These are phyloP conservation scores for Fusarium longipes DNA, from an alignment of 2,329 filamentous ascomycete genomes.

Conservation along the genomic window DNA sequence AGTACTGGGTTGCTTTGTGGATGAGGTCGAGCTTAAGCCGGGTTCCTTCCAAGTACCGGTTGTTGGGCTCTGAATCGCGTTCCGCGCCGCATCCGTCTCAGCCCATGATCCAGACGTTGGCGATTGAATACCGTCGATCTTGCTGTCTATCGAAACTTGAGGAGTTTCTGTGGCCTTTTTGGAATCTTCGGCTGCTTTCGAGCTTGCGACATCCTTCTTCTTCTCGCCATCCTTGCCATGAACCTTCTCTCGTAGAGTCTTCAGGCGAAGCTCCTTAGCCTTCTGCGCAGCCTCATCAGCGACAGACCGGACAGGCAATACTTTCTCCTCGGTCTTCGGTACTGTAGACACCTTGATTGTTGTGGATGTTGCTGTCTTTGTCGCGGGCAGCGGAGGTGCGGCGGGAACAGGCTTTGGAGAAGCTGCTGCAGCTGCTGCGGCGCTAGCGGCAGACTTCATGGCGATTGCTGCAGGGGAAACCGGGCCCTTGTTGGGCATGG, in stretches of 20 bases:
- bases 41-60: slow-evolving; percentile 56
- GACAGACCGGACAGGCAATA: slow-evolving; percentile 63
- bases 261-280: slow-evolving; percentile 69
- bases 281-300: slow-evolving; percentile 74
- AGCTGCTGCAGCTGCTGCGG: slow-evolving; percentile 28
- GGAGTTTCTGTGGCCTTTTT: slow-evolving; percentile 20
- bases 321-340: slow-evolving; percentile 45
- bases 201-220: slow-evolving; percentile 5
- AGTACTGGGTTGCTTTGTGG: slow-evolving; percentile 34
- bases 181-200: slow-evolving; percentile 11
- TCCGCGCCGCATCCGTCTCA: slow-evolving; percentile 41
- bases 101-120: slow-evolving; percentile 59
- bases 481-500: slow-evolving; percentile 3
- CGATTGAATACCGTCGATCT: slow-evolving; percentile 55
- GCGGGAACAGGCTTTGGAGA: slow-evolving; percentile 43
- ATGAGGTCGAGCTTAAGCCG: slow-evolving; percentile 4
- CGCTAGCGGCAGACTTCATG: slow-evolving; percentile 36
- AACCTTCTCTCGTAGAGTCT: slow-evolving; percentile 65
- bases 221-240: slow-evolving; percentile 57
- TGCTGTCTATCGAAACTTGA: slow-evolving; percentile 16
- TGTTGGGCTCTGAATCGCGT: slow-evolving; percentile 57
- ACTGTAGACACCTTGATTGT: slow-evolving; percentile 32
- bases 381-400: slow-evolving; percentile 40
- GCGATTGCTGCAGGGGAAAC: neutral
- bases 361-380: slow-evolving; percentile 32